These are phyloP conservation scores for Salvia hispanica DNA, from an alignment of 257 asterid species.

Conservation along the genomic window DNA sequence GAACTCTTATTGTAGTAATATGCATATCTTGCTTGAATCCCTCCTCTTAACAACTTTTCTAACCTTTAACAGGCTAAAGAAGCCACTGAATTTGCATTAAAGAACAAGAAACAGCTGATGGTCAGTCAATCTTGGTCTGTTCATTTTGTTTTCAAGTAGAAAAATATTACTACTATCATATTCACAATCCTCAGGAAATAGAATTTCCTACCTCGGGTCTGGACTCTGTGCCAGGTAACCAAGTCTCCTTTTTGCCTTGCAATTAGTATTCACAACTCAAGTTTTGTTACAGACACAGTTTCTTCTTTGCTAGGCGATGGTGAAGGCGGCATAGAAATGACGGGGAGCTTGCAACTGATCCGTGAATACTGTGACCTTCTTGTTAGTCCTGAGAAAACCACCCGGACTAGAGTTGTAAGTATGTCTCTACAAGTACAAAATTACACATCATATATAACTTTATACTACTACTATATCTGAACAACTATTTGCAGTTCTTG, in stretches of 20 bases:
- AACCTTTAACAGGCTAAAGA: constrained; percentile 59
- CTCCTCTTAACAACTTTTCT: no score
- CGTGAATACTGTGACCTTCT: constrained; percentile 81
- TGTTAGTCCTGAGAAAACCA: constrained; percentile 61
- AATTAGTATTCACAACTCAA: not conserved
- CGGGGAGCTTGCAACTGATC: constrained; percentile 77
- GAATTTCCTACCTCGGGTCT: constrained; percentile 93
- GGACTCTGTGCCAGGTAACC: constrained; percentile 82
- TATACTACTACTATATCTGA: no score
- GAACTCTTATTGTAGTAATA: no score
- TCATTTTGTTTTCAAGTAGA: constrained; percentile 20
- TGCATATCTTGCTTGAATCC: no score
- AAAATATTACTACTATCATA: constrained; percentile 34
- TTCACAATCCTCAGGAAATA: constrained; percentile 63
- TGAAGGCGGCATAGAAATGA: constrained; percentile 95
- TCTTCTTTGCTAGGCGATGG: constrained; percentile 67
- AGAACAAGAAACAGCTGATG: constrained; percentile 70
- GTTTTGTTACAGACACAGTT: no score
- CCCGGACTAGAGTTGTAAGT: constrained; percentile 85
- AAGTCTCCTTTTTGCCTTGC: not conserved
- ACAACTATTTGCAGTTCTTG: constrained; percentile 88
- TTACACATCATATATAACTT: no score
- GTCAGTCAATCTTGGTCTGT: constrained; percentile 45
- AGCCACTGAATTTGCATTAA: constrained; percentile 72
- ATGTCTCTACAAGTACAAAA: constrained; percentile 25